Base-by-base conservation (phyloP, 768 basidiomycete species). In the Mycena galericulata region DNA sequence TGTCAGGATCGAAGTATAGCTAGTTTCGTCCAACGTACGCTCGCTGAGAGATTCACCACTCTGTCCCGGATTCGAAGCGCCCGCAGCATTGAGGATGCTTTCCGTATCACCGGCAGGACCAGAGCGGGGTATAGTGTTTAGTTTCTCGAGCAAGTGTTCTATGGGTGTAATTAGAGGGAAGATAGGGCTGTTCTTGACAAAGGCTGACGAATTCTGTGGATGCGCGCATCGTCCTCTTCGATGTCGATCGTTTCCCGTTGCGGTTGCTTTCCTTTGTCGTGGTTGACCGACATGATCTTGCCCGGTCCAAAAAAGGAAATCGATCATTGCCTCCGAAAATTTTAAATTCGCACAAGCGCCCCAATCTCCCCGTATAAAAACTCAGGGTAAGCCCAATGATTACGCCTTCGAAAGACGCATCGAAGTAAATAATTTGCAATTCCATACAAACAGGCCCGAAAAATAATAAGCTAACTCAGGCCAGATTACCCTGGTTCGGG, bases 141-240 rank as follows among this genome's bases (percentile, higher is more conserved):
- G 56, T 50, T 67, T 63, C 55, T 63, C 69, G n/a, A 71, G 69
- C 3, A 49, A 40, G 50, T 65, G 62, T 53, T 71, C 65, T 71
- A 20, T 41, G 10, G n/a, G 43, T 61, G 43, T 22, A 12, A 46
- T 63, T 30, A 64, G 58, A n/a, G 10, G 30, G 11, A 27, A 55
- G 38, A 0, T 4, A 45, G 29, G 9, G 3, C 7, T n/a, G 27
- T 14, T 18, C 17, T 38, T 32, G 22, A n/a, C 18, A 26, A 22
- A 27, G 45, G 15, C 65, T 57, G 41, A 71, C 69, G 69, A 29
- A 71, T 71, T 46, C 69, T 61, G 6, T 71, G 32, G 17, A 71
- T 65, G 9, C 69, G 65, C 26, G 65, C 61, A 41, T 71, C 69
- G 41, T 67, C 65, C 46, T 67, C 69, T 29, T 67, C 69, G 6